phyloP scores from a whole-genome alignment of 1,284 basidiomycete genomes.

The Tilletia setariae region DNA sequence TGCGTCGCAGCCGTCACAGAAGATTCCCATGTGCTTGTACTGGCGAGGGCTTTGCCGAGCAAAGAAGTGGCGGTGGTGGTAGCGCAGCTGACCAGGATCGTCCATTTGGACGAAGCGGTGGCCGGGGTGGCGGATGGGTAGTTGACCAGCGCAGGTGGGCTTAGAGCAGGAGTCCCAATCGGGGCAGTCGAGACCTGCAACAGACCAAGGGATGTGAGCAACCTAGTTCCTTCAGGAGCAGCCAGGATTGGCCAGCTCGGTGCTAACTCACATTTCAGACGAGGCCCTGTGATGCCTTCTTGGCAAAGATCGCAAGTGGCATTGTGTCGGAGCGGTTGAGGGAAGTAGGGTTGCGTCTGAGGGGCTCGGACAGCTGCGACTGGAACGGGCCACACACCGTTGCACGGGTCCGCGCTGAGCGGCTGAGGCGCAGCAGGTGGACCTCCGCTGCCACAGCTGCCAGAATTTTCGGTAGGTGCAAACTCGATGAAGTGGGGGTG shows the following conservation, averaged over 20 bases:
- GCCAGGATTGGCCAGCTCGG: not conserved
- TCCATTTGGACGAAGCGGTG: conserved; percentile 24
- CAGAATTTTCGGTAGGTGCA: conserved; percentile 10
- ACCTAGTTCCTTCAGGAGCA: not conserved
- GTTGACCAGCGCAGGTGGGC: conserved; percentile 15
- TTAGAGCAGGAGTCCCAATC: conserved; percentile 31
- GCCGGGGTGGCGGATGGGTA: conserved; percentile 23
- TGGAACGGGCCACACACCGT: no score
- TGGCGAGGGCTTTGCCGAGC: conserved; percentile 15
- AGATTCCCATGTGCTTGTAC: conserved; percentile 20
- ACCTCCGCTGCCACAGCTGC: conserved; percentile 13
- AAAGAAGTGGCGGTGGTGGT: not conserved
- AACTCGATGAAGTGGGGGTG: not conserved
- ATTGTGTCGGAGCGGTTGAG: conserved; percentile 3
- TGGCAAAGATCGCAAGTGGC: conserved; percentile 24
- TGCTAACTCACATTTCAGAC: conserved; percentile 20
- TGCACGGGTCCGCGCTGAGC: no score
- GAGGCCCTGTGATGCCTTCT: conserved; percentile 14
- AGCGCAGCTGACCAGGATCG: conserved; percentile 15
- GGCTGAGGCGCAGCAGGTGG: not conserved
- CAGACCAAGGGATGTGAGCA: conserved; percentile 3
- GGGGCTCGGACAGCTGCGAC: no score
- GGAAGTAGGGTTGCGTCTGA: not conserved
- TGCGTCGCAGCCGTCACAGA: conserved; percentile 26
- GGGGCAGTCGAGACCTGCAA: conserved; percentile 27